Evolutionary conservation across 495 filamentous ascomycete species (phyloP).

Genomic region (Hapsidospora chrysogenum): DNA sequence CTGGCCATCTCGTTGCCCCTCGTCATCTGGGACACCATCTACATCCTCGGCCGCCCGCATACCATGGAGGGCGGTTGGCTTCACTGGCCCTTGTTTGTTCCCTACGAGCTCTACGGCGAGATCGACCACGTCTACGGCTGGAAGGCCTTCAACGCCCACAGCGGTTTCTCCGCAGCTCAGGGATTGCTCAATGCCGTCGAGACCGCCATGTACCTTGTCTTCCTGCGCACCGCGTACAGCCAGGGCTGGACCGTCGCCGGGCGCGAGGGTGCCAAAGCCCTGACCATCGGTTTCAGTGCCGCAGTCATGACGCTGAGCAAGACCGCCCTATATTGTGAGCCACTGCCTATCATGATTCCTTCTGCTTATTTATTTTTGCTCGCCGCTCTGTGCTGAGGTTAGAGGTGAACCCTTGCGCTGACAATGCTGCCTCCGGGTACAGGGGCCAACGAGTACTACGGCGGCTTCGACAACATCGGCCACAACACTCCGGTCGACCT

Average conservation of each 20-base stretch:
- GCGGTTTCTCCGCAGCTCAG: slow-evolving; percentile 74
- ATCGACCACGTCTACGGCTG: slow-evolving; percentile 78
- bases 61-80: slow-evolving; percentile 65
- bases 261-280: slow-evolving; percentile 39
- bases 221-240: slow-evolving; percentile 30
- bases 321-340: slow-evolving; percentile 74
- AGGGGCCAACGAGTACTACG: slow-evolving; percentile 68
- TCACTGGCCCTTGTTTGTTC: slow-evolving; percentile 60
- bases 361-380: too few relatives aligned
- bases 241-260: slow-evolving; percentile 24
- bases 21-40: slow-evolving; percentile 69
- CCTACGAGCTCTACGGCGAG: slow-evolving; percentile 66
- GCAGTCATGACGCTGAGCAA: slow-evolving; percentile 75
- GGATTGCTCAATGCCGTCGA: slow-evolving; percentile 58
- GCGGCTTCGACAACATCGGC: slow-evolving; percentile 61
- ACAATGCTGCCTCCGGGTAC: not conserved
- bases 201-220: slow-evolving; percentile 46
- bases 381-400: too few relatives aligned
- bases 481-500: slow-evolving; percentile 47
- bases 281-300: slow-evolving; percentile 49
- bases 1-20: slow-evolving; percentile 62
- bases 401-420: too few relatives aligned
- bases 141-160: slow-evolving; percentile 51
- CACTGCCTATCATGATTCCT: too few relatives aligned
- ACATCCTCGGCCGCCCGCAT: slow-evolving; percentile 67